Evolutionary conservation across 2,329 filamentous ascomycete genomes (phyloP), one percentile per base, ranked within the genome.

Genomic region (Aotearoamyces nothofagi): DNA sequence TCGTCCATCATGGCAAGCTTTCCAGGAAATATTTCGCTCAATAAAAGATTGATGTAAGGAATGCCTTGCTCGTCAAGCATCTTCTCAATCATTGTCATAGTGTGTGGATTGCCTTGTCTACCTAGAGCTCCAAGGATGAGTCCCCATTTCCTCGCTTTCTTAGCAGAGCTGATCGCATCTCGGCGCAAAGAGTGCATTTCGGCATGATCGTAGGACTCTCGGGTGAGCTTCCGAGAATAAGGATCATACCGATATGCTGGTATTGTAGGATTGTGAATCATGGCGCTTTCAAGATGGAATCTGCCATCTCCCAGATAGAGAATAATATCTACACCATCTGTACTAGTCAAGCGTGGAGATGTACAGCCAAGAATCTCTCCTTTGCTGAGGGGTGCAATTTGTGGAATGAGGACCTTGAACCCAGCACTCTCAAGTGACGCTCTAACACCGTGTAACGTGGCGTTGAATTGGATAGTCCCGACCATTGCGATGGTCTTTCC

Each of bases 301-400:
- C 86, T 71, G 9, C 86, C 86, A 47, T 94, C 86, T 26, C 86
- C 86, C 9, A 94, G 70, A 50, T 94, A 94, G 2, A 94, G 60
- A 25, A 94, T 77, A 38, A 83, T 55, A 47, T 92, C 81, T 13
- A 86, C 69, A 23, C 54, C 57, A 26, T 68, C 66, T 8, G 60
- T 61, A 8, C 65, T 52, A 9, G 60, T 44, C 3, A 87, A 61
- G 13, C 67, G 66, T 0, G 90, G 90, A 1, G 86, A 92, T 5
- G 90, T 98, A 53, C 90, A 98, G n/a, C 90, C 90, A 1, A 98
- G 61, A 29, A 98, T 93, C 57, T 98, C 90, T 29, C 90, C 90
- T 49, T 90, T 92, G 35, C 81, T 92, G 4, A 98, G 56, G 0
- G 90, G 92, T 17, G 80, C 75, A 39, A 94, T 93, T 53, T 98